Evolutionary conservation across 345 rosid species (phyloP).

Genomic region (Boechera retrofracta): DNA sequence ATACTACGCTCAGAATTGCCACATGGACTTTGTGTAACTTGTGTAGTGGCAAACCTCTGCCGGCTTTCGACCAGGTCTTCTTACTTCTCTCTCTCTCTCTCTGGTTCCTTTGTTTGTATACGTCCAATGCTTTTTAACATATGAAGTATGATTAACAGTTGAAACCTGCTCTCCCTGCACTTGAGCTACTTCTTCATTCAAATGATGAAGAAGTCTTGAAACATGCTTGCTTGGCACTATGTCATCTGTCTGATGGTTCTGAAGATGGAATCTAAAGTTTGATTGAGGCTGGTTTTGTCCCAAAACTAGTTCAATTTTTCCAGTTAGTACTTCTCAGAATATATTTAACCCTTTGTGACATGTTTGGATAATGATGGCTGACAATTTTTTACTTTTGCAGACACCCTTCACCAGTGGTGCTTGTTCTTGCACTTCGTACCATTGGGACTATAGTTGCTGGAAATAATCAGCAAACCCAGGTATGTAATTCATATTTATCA

Average conservation of each 20-base stretch:
- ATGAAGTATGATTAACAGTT: neutral
- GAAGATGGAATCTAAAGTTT: neutral
- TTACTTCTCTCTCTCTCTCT: conserved; percentile 9
- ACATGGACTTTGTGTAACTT: neutral
- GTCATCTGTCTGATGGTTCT: neutral
- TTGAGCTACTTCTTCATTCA: neutral
- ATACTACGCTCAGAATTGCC: neutral
- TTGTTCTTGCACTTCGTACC: neutral
- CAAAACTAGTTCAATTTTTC: neutral
- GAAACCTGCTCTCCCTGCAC: neutral
- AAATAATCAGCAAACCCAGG: neutral
- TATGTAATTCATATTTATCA: neutral
- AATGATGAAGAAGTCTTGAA: neutral
- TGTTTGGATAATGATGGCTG: neutral
- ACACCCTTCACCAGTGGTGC: neutral
- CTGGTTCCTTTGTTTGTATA: neutral
- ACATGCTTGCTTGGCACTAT: neutral
- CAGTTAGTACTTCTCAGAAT: neutral
- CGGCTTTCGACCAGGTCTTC: neutral
- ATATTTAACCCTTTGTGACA: neutral
- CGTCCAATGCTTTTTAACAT: neutral
- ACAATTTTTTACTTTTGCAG: conserved; percentile 7
- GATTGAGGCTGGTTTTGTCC: neutral
- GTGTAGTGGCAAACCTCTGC: neutral
- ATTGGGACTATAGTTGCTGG: neutral